These are phyloP conservation scores for Populus ilicifolia DNA, from an alignment of 345 rosid species.

Conservation along the genomic window DNA sequence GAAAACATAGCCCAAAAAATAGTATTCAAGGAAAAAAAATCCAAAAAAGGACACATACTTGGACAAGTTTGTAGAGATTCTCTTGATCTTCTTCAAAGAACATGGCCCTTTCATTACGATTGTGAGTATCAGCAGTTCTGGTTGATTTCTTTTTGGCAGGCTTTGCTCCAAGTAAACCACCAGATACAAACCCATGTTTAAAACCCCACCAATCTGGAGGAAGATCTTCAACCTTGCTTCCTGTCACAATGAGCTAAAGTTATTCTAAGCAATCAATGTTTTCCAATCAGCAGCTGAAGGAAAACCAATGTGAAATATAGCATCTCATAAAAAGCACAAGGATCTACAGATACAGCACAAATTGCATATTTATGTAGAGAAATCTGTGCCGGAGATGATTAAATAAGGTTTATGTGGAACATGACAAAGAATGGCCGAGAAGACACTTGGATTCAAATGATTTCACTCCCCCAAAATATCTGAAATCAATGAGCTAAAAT, in stretches of 20 bases:
- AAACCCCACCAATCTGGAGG: conserved; percentile 91
- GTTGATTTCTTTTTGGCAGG: conserved; percentile 46
- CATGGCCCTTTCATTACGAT: conserved; percentile 43
- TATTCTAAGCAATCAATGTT: conserved; percentile 6
- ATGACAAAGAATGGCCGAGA: background rate
- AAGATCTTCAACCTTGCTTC: conserved; percentile 35
- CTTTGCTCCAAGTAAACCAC: conserved; percentile 85
- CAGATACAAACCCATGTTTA: conserved; percentile 78
- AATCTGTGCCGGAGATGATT: background rate
- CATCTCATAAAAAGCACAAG: background rate
- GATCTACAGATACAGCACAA: background rate
- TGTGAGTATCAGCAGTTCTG: conserved; percentile 29
- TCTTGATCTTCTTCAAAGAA: conserved; percentile 95
- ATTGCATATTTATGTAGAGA: background rate
- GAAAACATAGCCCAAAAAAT: background rate
- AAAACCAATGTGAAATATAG: background rate
- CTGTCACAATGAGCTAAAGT: conserved; percentile 34
- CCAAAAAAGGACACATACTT: conserved; percentile 41
- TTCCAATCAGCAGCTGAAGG: background rate
- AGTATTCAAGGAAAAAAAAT: background rate
- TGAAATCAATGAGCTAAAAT: background rate
- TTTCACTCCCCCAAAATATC: background rate
- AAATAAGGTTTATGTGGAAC: background rate
- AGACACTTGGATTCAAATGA: background rate
- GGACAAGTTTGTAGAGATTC: conserved; percentile 91